Evolutionary conservation across 257 asterid genomes (phyloP).

Genomic region (Verbena officinalis): DNA sequence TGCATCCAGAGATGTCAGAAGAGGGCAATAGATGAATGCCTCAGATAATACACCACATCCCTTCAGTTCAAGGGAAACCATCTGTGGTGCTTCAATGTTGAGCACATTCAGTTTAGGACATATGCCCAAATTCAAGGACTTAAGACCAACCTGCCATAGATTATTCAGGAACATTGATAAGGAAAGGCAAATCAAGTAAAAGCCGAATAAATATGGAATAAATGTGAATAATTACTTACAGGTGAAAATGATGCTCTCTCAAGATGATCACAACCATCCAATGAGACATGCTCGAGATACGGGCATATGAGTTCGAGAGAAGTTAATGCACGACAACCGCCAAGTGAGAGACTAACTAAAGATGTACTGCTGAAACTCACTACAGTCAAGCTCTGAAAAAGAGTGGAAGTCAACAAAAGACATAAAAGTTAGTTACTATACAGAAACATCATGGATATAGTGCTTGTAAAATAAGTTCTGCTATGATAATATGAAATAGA

Average conservation of each 20-base stretch:
- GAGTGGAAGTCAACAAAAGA: slow-evolving; percentile 27
- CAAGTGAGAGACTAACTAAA: slow-evolving; percentile 81
- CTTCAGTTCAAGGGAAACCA: slow-evolving; percentile 93
- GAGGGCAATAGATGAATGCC: slow-evolving; percentile 83
- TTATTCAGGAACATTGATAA: background rate
- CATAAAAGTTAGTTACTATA: background rate
- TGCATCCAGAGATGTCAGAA: slow-evolving; percentile 89
- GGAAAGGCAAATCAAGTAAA: background rate
- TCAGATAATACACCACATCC: slow-evolving; percentile 94
- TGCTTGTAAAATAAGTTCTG: background rate
- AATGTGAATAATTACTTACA: slow-evolving; percentile 50
- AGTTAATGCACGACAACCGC: slow-evolving; percentile 91
- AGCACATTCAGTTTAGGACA: slow-evolving; percentile 88
- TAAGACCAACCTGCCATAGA: slow-evolving; percentile 80
- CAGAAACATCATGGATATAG: background rate
- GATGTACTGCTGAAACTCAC: slow-evolving; percentile 75
- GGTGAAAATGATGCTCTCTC: slow-evolving; percentile 85
- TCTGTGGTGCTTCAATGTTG: slow-evolving; percentile 73
- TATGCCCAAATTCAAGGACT: slow-evolving; percentile 91
- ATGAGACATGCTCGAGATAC: slow-evolving; percentile 77
- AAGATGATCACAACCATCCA: slow-evolving; percentile 98
- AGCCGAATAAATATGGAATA: background rate
- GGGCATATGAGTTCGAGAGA: slow-evolving; percentile 83
- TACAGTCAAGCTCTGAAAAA: slow-evolving; percentile 82
- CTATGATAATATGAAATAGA: background rate